Percentiles rank a stretch among this genome's conserved stretches.
phyloP scores from a whole-genome alignment of 2,329 filamentous ascomycete genomes.

The Talaromyces piceae region DNA sequence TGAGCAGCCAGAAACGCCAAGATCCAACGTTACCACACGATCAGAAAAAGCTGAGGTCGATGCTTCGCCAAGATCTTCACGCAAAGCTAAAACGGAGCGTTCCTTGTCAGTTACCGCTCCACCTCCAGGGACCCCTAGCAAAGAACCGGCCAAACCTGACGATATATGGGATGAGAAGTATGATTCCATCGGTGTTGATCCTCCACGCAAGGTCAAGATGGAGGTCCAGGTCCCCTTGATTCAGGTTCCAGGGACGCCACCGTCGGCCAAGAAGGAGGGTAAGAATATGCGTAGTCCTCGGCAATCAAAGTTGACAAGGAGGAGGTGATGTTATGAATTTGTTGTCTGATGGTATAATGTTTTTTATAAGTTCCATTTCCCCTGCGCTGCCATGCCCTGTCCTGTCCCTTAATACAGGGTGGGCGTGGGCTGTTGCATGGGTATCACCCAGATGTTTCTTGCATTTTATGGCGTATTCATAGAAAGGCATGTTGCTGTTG shows the following conservation, averaged over 20 bases:
- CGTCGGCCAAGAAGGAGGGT: slow-evolving; percentile 6
- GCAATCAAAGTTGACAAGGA: slow-evolving; percentile 6
- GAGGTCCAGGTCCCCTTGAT: slow-evolving; percentile 16
- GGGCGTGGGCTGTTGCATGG: too few species aligned
- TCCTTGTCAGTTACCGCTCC: not conserved
- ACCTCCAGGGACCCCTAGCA: not conserved
- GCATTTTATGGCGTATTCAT: not conserved
- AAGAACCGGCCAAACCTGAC: not conserved
- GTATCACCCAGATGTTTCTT: too few species aligned
- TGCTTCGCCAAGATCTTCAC: not conserved
- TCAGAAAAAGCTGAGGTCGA: not conserved
- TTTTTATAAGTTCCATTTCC: not conserved
- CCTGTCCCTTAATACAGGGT: not conserved
- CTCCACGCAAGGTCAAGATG: not conserved
- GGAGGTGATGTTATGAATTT: not conserved
- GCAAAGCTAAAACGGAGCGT: not conserved
- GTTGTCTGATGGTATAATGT: not conserved
- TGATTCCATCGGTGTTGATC: not conserved
- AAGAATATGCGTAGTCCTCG: slow-evolving; percentile 4
- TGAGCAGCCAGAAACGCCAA: slow-evolving; percentile 3
- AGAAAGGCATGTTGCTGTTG: not conserved
- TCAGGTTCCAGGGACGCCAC: slow-evolving; percentile 21
- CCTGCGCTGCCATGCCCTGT: not conserved
- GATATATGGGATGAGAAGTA: slow-evolving; percentile 6
- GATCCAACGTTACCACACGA: not conserved